Evolutionary conservation across 352 stramenopile species (phyloP).

Genomic region (Pythium phragmitis): DNA sequence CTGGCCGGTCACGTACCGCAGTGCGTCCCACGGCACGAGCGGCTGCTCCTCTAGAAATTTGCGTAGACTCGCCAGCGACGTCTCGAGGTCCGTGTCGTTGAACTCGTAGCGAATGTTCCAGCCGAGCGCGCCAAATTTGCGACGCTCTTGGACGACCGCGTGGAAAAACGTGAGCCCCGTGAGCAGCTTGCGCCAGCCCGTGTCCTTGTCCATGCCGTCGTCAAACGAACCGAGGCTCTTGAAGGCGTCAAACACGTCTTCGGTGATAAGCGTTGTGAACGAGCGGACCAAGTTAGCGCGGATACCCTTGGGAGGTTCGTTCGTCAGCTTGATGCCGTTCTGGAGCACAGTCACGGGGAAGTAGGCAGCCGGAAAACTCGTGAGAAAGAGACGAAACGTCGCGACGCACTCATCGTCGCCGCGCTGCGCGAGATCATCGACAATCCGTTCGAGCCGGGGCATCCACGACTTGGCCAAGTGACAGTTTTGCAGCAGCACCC

Average conservation of each 20-base stretch:
- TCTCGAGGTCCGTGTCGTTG: conserved; percentile 95
- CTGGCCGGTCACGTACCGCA: conserved; percentile 93
- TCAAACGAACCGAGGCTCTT: conserved; percentile 53
- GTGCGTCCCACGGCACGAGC: conserved; percentile 90
- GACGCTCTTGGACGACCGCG: conserved; percentile 91
- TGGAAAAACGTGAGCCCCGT: conserved; percentile 93
- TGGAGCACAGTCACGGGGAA: conserved; percentile 93
- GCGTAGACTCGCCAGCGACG: conserved; percentile 85
- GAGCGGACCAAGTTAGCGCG: conserved; percentile 88
- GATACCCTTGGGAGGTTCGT: conserved; percentile 91
- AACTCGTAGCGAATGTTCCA: conserved; percentile 98
- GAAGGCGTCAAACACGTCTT: conserved; percentile 69
- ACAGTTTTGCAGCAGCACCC: conserved; percentile 94
- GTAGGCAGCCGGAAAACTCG: conserved; percentile 89
- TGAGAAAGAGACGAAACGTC: conserved; percentile 91
- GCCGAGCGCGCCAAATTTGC: conserved; percentile 93
- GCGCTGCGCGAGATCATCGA: conserved; percentile 78
- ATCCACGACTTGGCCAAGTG: conserved; percentile 95
- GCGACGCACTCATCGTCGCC: conserved; percentile 46
- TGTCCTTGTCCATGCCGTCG: conserved; percentile 53
- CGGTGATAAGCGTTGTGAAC: conserved; percentile 85
- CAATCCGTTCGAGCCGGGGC: conserved; percentile 90
- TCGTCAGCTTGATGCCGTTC: conserved; percentile 93
- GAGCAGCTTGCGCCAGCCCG: conserved; percentile 90
- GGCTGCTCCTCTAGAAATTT: conserved; percentile 93